Evolutionary conservation across 192 early-diverging fungal species (phyloP).

Genomic region (Gonapodya prolifera): DNA sequence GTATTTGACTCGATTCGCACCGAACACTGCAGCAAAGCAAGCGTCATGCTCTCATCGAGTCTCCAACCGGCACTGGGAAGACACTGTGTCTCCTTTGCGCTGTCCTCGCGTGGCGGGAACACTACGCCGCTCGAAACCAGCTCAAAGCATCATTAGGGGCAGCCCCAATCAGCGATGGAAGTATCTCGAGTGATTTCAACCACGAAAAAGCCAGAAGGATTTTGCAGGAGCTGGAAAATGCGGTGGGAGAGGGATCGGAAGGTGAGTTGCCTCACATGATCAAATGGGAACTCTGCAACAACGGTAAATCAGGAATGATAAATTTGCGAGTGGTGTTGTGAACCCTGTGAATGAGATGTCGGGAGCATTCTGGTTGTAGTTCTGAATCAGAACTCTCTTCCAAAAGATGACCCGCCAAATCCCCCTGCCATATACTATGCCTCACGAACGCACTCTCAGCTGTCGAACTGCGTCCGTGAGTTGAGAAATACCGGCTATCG

Average conservation of each 20-base stretch:
- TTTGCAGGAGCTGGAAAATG: neutral
- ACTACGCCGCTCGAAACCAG: constrained; percentile 18
- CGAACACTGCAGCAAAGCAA: neutral
- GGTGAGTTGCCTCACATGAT: neutral
- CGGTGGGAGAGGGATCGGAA: constrained; percentile 1
- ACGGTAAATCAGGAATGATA: constrained; percentile 19
- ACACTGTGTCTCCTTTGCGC: constrained; percentile 60
- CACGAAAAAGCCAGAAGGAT: neutral
- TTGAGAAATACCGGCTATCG: constrained; percentile 33
- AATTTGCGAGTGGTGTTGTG: constrained; percentile 16
- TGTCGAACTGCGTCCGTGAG: constrained; percentile 37
- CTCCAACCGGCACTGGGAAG: constrained; percentile 57
- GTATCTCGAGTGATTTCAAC: neutral
- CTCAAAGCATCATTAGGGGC: neutral
- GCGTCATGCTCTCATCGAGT: neutral
- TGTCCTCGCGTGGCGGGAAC: constrained; percentile 49
- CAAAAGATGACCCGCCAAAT: constrained; percentile 2
- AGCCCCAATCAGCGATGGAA: neutral
- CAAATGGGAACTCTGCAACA: neutral
- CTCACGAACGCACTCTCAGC: constrained; percentile 41
- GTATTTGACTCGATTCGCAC: neutral
- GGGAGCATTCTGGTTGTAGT: neutral
- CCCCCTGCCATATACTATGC: constrained; percentile 20
- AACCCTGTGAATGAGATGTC: neutral
- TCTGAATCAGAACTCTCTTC: neutral